These are phyloP conservation scores for Pichia insulana DNA, from an alignment of 805 yeast genomes.

Conservation along the genomic window DNA sequence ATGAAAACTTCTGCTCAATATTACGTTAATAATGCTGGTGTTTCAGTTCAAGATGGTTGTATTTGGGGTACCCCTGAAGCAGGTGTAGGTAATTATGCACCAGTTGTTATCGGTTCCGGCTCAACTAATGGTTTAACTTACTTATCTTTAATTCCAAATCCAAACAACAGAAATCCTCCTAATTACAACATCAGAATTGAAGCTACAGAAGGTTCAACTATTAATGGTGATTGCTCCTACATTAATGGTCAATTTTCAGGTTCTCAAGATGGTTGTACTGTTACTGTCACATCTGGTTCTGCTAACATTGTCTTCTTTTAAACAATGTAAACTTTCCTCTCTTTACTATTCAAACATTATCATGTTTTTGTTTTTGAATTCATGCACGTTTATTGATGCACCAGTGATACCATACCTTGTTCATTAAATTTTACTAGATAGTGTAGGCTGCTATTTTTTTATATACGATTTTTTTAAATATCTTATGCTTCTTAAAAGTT, in stretches of 20 bases:
- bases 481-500: too few species aligned
- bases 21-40: constrained; percentile 73
- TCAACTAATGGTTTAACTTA: constrained; percentile 47
- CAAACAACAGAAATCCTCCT: constrained; percentile 49
- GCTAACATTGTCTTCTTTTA: constrained; percentile 75
- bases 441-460: too few species aligned
- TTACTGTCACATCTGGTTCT: constrained; percentile 72
- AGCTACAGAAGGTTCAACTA: constrained; percentile 54
- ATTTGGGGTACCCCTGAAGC: constrained; percentile 56
- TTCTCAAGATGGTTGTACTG: constrained; percentile 87
- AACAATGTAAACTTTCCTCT: background rate
- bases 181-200: constrained; percentile 75
- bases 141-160: constrained; percentile 70
- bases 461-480: too few species aligned
- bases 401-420: background rate
- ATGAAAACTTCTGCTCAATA: constrained; percentile 60
- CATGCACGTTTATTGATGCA: too few species aligned
- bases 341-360: background rate
- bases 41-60: constrained; percentile 59
- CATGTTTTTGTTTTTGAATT: background rate
- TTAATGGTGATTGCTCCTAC: constrained; percentile 72
- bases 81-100: constrained; percentile 74
- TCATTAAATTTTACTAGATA: too few species aligned
- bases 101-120: constrained; percentile 73
- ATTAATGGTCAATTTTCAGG: constrained; percentile 61